Evolutionary conservation across 2,329 filamentous ascomycete species (phyloP).

Genomic region (Fusarium fujikuroi): DNA sequence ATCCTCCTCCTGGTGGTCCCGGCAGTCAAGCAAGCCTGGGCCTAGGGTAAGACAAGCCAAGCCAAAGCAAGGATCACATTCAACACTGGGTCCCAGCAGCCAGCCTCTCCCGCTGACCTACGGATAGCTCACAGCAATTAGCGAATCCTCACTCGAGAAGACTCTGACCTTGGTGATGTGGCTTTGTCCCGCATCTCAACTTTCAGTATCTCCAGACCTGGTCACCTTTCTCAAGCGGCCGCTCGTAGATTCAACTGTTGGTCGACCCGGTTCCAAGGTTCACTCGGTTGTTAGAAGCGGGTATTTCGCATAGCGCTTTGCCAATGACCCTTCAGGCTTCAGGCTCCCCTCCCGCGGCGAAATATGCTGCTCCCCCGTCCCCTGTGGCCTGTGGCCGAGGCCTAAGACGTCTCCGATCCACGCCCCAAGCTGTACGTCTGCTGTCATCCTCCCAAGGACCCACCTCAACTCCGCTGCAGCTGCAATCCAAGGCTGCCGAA

Average conservation of each 20-base stretch:
- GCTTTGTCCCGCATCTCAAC: background rate
- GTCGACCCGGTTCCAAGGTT: conserved; percentile 27
- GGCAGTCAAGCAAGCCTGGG: conserved; percentile 7
- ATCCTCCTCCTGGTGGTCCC: background rate
- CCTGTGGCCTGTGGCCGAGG: conserved; percentile 4
- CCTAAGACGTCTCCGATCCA: conserved; percentile 25
- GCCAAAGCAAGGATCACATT: conserved; percentile 14
- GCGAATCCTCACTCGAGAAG: conserved; percentile 1
- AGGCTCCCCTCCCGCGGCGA: conserved; percentile 22
- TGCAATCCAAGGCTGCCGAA: conserved; percentile 24
- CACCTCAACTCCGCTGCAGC: conserved; percentile 19
- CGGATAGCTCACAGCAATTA: background rate
- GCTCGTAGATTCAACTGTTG: conserved; percentile 8
- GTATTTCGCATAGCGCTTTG: conserved; percentile 9
- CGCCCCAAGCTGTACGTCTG: conserved; percentile 21
- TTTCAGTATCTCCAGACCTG: background rate
- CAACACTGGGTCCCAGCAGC: conserved; percentile 2
- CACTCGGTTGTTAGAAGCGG: conserved; percentile 17
- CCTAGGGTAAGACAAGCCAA: background rate
- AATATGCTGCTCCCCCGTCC: conserved; percentile 29
- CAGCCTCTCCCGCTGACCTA: conserved; percentile 32
- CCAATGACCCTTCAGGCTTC: conserved; percentile 12
- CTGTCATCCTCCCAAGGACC: conserved; percentile 27
- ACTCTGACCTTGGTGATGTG: background rate
- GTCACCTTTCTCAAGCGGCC: background rate